Base-by-base conservation (phyloP, 805 yeast genomes). In the Saccharomyces jurei region DNA sequence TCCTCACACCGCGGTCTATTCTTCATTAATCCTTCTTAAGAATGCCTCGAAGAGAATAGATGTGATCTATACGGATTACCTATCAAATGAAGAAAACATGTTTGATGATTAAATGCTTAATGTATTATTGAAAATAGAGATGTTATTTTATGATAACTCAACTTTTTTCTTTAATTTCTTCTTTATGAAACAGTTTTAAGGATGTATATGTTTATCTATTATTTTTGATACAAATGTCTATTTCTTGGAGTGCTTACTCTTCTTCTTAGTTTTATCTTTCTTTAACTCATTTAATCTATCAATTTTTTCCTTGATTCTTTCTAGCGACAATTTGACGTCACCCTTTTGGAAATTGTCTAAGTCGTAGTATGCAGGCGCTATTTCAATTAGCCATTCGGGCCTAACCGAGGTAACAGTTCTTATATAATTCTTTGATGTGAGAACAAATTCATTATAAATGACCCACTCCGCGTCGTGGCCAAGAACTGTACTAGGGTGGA, bases 401-500 rank as follows among this genome's bases (percentile, higher is more conserved):
- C 84, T 86, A 48, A 94, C 84, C 4, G 85, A 78, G 22, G 97
- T 92, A 14, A 92, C 97, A 0, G 98, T 94, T 65, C 99, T 81
- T 56, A 94, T 89, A 70, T 92, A 94, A 67, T 92, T 94, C 71
- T 91, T 87, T 8, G 95, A 82, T 1, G 99, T 94, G 59, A 92
- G 77, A 41, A 92, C 98, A 74, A 92, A 89, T 74, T 92, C 99
- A 71, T 94, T 89, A 77, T 94, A 94, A 50, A 94, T 78, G 49
- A 94, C 88, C 92, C 96, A 94, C 68, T 92, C 97, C 57, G 85
- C 85, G 55, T 88, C 94, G 55, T 84, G 86, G n/a, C 87, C 86
- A 55, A 92, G 74, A 10, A 90, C 94, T 1, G 97, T 89, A 53
- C 94, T 85, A 57, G 99, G 99, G 69, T 94, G 99, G 49, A 94